phyloP scores from a whole-genome alignment of 2,329 filamentous ascomycete genomes.

The Epicoccum nigrum region DNA sequence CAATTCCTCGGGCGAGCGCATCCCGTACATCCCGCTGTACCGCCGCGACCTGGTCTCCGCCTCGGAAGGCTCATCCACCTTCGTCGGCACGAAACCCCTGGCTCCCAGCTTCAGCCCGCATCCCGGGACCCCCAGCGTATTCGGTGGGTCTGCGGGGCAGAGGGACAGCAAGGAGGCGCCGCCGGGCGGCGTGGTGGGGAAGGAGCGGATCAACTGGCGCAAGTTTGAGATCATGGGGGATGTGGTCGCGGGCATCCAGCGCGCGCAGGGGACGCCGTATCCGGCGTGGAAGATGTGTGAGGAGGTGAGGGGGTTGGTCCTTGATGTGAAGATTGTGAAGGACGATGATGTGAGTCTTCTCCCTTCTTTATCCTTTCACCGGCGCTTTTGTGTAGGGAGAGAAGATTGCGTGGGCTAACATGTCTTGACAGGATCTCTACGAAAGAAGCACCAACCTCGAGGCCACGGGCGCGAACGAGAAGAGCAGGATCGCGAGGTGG shows the following conservation, averaged over 20 bases:
- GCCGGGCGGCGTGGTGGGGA: conserved; percentile 43
- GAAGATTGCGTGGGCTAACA: not conserved
- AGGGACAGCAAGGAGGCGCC: conserved; percentile 51
- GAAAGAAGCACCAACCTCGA: conserved; percentile 63
- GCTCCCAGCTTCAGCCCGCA: conserved; percentile 40
- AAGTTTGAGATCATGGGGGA: conserved; percentile 98
- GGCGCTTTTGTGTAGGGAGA: no score
- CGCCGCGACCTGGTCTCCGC: conserved; percentile 88
- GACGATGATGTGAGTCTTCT: conserved; percentile 79
- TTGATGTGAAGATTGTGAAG: conserved; percentile 80
- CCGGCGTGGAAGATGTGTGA: conserved; percentile 73
- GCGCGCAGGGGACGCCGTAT: conserved; percentile 86
- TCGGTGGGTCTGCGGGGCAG: conserved; percentile 35
- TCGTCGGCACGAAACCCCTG: conserved; percentile 64
- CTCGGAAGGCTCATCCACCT: conserved; percentile 89
- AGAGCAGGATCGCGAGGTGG: conserved; percentile 53
- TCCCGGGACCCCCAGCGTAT: conserved; percentile 42
- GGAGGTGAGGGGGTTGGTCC: conserved; percentile 72
- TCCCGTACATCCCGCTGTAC: conserved; percentile 91
- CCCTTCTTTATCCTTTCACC: not conserved
- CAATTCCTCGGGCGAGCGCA: conserved; percentile 86
- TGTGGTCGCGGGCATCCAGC: conserved; percentile 86
- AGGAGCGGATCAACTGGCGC: conserved; percentile 89
- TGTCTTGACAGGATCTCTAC: conserved; percentile 60
- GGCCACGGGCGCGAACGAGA: conserved; percentile 55